Evolutionary conservation across 2,329 filamentous ascomycete genomes (phyloP), one percentile per base, ranked within the genome.

Genomic region (Alternaria sp.): DNA sequence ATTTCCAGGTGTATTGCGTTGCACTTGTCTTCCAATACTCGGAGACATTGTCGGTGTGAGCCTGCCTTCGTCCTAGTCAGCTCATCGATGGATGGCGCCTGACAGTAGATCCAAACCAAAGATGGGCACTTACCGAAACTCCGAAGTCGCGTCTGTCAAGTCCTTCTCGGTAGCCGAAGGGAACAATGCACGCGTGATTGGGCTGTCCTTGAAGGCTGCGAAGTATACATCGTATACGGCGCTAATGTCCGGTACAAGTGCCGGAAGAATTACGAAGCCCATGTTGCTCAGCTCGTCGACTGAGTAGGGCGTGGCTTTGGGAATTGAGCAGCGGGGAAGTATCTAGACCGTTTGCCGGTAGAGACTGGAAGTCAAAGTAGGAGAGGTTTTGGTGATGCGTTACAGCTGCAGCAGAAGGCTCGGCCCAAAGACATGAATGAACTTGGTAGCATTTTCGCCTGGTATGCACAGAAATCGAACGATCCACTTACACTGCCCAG

Each of bases 181-280:
- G 54, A 82, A 82, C 13, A 82, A 70, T 14, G 81, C 75, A 21
- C 78, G 72, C 45, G 81, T 73, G 62, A 83, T 80, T 33, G 79
- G 58, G 8, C 72, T 71, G 54, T 77, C 75, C 68, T 80, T 72
- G 71, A 83, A 83, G 39, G 81, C 79, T 21, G 72, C 68, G 60
- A 83, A 83, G 71, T 83, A 83, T 49, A 78, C 72, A 56, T 82
- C 77, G 72, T 83, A 83, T 33, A 83, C 75, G 33, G 71, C 72
- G 29, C 75, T 73, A 66, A 83, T 82, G 63, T 83, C 81, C 5
- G 79, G 77, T 54, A 82, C 78, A 33, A 82, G 70, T 13, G 80
- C 80, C 23, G 81, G 81, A 23, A 80, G 68, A n/a, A 83, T 75
- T 26, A 77, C 73, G 55, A 79, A 79, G 14, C 65, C 66, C 68